Percentiles rank a stretch among this genome's conserved stretches.
phyloP scores from a whole-genome alignment of 164 flowering plant species.

The Macadamia tetraphylla region DNA sequence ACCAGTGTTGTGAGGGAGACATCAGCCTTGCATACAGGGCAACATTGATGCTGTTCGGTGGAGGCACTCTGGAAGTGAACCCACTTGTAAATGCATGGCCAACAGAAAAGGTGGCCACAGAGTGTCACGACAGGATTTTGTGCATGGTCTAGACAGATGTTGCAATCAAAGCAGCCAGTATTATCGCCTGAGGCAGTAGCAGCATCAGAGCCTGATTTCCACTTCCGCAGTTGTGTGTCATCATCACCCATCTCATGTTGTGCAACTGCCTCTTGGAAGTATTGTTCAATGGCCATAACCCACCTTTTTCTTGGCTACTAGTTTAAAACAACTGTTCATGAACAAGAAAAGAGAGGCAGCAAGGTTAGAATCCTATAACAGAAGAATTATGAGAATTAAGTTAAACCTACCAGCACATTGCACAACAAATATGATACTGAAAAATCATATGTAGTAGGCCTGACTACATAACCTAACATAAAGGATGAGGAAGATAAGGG shows the following conservation, averaged over 20 bases:
- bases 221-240: slow-evolving; percentile 18
- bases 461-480: too few relatives aligned
- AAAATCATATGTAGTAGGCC: too few relatives aligned
- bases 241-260: slow-evolving; percentile 14
- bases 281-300: slow-evolving; percentile 20
- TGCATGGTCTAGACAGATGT: slow-evolving; percentile 72
- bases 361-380: too few relatives aligned
- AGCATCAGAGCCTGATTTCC: slow-evolving; percentile 24
- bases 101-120: slow-evolving; percentile 85
- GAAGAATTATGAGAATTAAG: too few relatives aligned
- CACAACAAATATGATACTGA: too few relatives aligned
- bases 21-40: slow-evolving; percentile 71
- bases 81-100: slow-evolving; percentile 94
- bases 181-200: slow-evolving; percentile 18
- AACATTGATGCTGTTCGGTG: slow-evolving; percentile 29
- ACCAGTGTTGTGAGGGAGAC: slow-evolving; percentile 48
- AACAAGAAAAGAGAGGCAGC: too few relatives aligned
- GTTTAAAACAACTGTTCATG: too few relatives aligned
- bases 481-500: too few relatives aligned
- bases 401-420: too few relatives aligned
- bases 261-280: slow-evolving; percentile 14
- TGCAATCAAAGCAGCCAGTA: slow-evolving; percentile 62
- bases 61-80: slow-evolving; percentile 36
- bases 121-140: slow-evolving; percentile 79
- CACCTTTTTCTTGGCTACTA: neutral